A percentile compares a stretch with the other conserved stretches of the same genome.
These are phyloP conservation scores for Benincasa hispida DNA, from an alignment of 306 rosid species.

Conservation along the genomic window DNA sequence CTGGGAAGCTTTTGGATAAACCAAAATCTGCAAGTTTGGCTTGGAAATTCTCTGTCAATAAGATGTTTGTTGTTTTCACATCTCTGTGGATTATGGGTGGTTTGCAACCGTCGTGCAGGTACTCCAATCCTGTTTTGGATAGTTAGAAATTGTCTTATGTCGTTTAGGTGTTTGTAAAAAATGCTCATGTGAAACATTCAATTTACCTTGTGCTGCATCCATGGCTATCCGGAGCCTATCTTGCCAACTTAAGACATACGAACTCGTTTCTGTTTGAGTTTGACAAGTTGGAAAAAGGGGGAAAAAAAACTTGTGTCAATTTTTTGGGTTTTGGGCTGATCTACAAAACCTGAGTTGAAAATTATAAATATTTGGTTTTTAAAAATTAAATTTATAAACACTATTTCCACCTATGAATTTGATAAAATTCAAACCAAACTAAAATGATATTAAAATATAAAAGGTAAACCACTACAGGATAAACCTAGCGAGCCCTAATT, in stretches of 20 bases:
- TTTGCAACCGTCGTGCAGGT: constrained; percentile 26
- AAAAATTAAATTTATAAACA: too few species aligned
- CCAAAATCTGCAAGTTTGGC: constrained; percentile 34
- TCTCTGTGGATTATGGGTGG: constrained; percentile 30
- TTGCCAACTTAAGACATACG: constrained; percentile 18
- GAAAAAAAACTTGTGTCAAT: neutral
- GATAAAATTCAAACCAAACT: too few species aligned
- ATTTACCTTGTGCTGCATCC: constrained; percentile 20
- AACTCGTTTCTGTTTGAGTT: neutral
- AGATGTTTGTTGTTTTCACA: constrained; percentile 24
- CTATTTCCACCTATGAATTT: too few species aligned
- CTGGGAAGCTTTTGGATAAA: constrained; percentile 19
- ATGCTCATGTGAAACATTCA: neutral
- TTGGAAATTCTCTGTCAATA: constrained; percentile 20
- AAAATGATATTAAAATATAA: too few species aligned
- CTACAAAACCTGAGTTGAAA: too few species aligned
- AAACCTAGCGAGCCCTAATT: too few species aligned
- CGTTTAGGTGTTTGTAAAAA: neutral
- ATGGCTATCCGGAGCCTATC: constrained; percentile 21
- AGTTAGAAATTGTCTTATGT: too few species aligned
- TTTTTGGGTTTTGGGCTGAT: neutral
- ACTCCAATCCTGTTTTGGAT: constrained; percentile 23
- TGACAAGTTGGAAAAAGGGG: neutral
- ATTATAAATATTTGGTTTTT: too few species aligned
- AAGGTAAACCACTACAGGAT: too few species aligned